These are phyloP conservation scores for Chalciporus chontae DNA, from an alignment of 768 basidiomycete genomes.

Conservation along the genomic window DNA sequence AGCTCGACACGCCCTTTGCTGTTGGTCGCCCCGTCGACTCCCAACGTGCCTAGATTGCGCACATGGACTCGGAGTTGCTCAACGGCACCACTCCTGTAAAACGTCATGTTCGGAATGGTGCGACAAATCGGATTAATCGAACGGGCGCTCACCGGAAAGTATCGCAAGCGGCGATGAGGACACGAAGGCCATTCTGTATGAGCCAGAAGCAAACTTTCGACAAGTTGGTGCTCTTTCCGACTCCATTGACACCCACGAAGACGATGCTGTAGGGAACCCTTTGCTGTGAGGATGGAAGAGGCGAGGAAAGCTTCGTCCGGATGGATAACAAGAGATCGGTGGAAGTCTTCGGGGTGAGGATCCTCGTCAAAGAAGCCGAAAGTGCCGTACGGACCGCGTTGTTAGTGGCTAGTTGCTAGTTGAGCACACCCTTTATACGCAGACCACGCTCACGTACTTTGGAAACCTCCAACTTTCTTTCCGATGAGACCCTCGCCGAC, in stretches of 20 bases:
- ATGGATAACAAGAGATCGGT: constrained; percentile 96
- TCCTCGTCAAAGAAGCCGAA: constrained; percentile 83
- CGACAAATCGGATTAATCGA: neutral
- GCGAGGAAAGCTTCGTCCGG: constrained; percentile 77
- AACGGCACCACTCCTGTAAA: constrained; percentile 83
- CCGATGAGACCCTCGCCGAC: constrained; percentile 90
- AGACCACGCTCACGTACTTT: constrained; percentile 51
- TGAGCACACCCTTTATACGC: constrained; percentile 1
- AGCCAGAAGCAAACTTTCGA: constrained; percentile 99
- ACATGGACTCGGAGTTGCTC: constrained; percentile 98
- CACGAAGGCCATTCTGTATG: constrained; percentile 88
- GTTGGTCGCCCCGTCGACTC: constrained; percentile 60
- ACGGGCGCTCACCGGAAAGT: constrained; percentile 71
- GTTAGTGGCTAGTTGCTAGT: constrained; percentile 60
- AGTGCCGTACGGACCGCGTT: constrained; percentile 81
- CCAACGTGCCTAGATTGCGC: constrained; percentile 85
- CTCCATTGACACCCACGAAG: constrained; percentile 98
- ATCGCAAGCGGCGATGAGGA: constrained; percentile 97
- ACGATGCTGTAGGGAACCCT: constrained; percentile 88
- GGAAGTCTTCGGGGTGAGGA: constrained; percentile 93
- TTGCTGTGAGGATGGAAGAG: constrained; percentile 70
- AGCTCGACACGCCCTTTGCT: constrained; percentile 84
- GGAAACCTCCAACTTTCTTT: constrained; percentile 86
- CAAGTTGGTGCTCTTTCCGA: constrained; percentile 97
- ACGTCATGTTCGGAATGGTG: neutral